Evolutionary conservation across 345 rosid genomes (phyloP), one percentile per base, ranked within the genome.

Genomic region (Eucalyptus sideroxylon): DNA sequence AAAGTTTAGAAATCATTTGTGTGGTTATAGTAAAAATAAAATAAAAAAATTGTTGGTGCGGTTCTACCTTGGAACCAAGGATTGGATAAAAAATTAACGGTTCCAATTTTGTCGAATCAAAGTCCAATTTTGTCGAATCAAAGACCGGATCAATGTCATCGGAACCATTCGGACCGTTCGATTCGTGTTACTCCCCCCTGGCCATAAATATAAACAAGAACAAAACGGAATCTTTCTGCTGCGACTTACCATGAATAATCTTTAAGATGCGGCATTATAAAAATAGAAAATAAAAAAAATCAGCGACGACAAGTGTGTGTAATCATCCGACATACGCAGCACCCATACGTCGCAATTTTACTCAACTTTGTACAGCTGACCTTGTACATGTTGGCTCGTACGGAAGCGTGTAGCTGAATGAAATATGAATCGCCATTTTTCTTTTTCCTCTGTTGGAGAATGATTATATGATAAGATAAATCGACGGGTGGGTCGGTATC

Each of bases 41-140:
- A 53, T 0, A 0, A 53, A 53, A 53, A 53, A 53, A 53, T 53
- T 2, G 0, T 21, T 1, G 1, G 59, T 53, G 59, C 11, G 0
- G 26, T 53, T 53, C 59, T 53, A 19, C 1, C 59, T 53, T 53
- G 24, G 2, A 53, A 53, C 11, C 59, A 19, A 8, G 59, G 26
- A 53, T 53, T 2, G 10, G 59, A 53, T 53, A 2, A 53, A 53
- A 53, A 53, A 53, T 53, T 53, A 53, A 53, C 11, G 10, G 59
- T 8, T 53, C 11, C 24, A 19, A 19, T 53, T 53, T 53, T 53
- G 24, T 19, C 59, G 1, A 53, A 8, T 19, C 10, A 0, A 53
- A 19, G 24, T 53, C 11, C 24, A 19, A 19, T 53, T 53, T 53
- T 53, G 24, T 19, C 59, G 1, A 53, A 8, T 19, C 10, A 0